Conservation (phyloP, 176 grass and related monocot genomes). For the Oropetium thomaeum region DNA sequence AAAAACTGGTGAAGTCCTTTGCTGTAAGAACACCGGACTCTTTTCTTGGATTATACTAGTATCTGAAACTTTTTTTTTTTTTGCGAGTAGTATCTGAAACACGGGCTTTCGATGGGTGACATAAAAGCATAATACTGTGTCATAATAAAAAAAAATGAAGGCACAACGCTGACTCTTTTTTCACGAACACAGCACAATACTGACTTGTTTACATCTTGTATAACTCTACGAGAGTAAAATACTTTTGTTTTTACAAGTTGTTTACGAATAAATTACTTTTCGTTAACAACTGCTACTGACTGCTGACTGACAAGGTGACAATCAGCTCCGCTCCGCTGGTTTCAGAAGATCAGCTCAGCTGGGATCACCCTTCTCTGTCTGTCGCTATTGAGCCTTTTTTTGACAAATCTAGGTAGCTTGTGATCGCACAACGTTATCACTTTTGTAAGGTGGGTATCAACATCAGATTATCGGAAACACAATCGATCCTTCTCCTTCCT, state of each 20-base stretch:
- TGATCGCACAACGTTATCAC: constrained; percentile 13
- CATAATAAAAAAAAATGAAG: no score
- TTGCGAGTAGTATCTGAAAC: no score
- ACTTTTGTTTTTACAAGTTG: no score
- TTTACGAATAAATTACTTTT: no score
- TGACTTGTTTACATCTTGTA: no score
- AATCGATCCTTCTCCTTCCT: neutral
- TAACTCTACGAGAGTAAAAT: no score
- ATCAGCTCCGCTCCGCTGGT: neutral
- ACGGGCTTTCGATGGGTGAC: no score
- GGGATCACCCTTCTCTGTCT: neutral
- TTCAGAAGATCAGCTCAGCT: constrained; percentile 19
- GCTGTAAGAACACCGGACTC: neutral
- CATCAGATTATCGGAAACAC: constrained; percentile 2
- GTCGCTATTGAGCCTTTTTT: constrained; percentile 26
- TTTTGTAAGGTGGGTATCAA: constrained; percentile 15
- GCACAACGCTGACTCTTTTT: no score
- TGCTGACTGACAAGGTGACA: neutral
- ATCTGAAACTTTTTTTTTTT: neutral
- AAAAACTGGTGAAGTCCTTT: neutral
- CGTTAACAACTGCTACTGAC: neutral
- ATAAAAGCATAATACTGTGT: no score
- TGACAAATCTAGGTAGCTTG: constrained; percentile 34
- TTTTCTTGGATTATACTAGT: neutral
- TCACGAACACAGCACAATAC: no score